Evolutionary conservation across 208 protist genomes (phyloP).

Genomic region (Jaenimonas drosophilae): DNA sequence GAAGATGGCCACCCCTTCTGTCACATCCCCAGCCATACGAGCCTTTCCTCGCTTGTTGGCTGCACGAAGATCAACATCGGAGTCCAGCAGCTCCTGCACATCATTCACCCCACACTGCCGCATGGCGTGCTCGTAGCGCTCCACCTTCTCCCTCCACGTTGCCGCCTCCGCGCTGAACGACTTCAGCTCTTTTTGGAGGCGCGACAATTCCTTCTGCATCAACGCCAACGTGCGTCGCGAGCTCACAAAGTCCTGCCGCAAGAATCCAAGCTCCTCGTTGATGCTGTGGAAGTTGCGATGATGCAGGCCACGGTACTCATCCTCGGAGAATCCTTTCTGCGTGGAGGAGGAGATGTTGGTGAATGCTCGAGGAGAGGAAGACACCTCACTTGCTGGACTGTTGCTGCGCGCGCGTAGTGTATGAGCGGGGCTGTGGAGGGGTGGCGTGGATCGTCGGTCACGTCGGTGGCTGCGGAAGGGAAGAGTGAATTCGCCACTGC

Average conservation of each 20-base stretch:
- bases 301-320: constrained; percentile 38
- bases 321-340: constrained; percentile 29
- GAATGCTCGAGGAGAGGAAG: background rate
- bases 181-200: constrained; percentile 38
- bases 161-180: too few species aligned
- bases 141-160: too few species aligned
- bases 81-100: too few species aligned
- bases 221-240: constrained; percentile 40
- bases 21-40: too few species aligned
- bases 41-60: too few species aligned
- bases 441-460: too few species aligned
- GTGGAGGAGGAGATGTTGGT: constrained; percentile 1
- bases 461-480: too few species aligned
- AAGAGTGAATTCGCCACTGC: too few species aligned
- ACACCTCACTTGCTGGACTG: background rate
- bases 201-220: constrained; percentile 34
- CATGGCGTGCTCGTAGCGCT: too few species aligned
- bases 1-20: constrained; percentile 2
- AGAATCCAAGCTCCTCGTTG: constrained; percentile 57
- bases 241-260: constrained; percentile 45
- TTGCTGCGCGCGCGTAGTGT: background rate
- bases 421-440: background rate
- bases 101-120: too few species aligned
- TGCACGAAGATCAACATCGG: too few species aligned
- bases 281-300: constrained; percentile 37